These are phyloP conservation scores for Heteromeles arbutifolia DNA, from an alignment of 306 rosid species.

Conservation along the genomic window DNA sequence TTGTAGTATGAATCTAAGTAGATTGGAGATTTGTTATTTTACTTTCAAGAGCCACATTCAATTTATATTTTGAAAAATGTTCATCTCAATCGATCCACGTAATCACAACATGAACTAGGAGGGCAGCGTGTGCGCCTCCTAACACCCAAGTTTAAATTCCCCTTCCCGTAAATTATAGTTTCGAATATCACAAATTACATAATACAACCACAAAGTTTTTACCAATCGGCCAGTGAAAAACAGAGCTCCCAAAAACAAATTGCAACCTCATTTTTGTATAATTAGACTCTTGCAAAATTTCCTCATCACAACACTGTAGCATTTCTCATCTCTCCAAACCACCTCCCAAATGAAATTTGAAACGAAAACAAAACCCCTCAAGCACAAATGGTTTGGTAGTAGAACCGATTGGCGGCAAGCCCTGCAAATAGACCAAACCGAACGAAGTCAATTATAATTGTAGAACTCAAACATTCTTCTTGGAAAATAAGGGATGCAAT, in stretches of 20 bases:
- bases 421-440: conserved; percentile 2
- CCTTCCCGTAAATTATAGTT: not conserved
- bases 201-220: not conserved
- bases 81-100: not conserved
- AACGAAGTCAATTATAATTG: not conserved
- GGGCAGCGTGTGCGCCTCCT: too few relatives aligned
- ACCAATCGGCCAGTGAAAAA: not conserved
- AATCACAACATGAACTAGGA: not conserved
- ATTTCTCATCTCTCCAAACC: not conserved
- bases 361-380: not conserved
- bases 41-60: not conserved
- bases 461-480: not conserved
- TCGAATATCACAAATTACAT: not conserved
- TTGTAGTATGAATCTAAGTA: not conserved
- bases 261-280: not conserved
- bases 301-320: not conserved
- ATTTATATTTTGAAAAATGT: not conserved
- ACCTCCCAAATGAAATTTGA: not conserved
- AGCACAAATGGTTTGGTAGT: not conserved
- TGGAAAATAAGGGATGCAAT: not conserved
- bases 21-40: not conserved
- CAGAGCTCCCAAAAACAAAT: not conserved
- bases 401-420: not conserved
- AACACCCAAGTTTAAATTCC: not conserved
- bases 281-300: not conserved